Base-by-base conservation (phyloP, 495 filamentous ascomycete species). In the Tuber magnatum region DNA sequence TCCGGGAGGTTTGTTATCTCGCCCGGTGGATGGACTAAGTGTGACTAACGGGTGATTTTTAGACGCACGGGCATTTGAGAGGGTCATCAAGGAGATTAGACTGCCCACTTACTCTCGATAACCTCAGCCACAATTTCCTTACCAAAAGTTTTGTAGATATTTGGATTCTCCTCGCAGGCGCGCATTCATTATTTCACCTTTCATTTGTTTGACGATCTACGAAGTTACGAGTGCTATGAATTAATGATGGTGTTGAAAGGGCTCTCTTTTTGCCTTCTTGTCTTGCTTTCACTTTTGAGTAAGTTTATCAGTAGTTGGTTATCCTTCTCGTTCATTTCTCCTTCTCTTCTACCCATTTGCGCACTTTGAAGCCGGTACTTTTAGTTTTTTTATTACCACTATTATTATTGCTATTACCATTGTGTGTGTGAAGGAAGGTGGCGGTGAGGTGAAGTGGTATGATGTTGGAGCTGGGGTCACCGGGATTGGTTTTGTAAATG, bases 11-110 rank as follows among this genome's bases (percentile, higher is more conserved):
- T 65, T 65, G 56, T 16, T 35, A 12, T 65, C 28, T 65, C 56
- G 56, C 28, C 28, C 16, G 4, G 16, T 20, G 56, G 56, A 20
- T 35, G 28, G 28, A 35, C 28, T 35, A 65, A 3, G 1, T 65
- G 12, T 65, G 56, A 35, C 56, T 65, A 14, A 65, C 28, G 18
- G 35, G 35, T 65, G 12, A 65, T 35, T 61, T 61, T 28, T 65
- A 65, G 56, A 79, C 43, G 77, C 77, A 8, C 78, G 70, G 41
- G 77, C 77, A 18, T 79, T 79, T 70, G 77, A 79, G 43, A 70
- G 69, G 32, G 73, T 79, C n/a, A 75, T 79, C 46, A 79, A 73
- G 40, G 76, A 79, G 39, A 72, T 73, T n/a, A 79, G 61, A 51
- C 43, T 79, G 61, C 77, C 77, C n/a, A 71, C 71, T 28, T 74